Base-by-base conservation (phyloP, 345 rosid species). In the Hypericum androsaemum region DNA sequence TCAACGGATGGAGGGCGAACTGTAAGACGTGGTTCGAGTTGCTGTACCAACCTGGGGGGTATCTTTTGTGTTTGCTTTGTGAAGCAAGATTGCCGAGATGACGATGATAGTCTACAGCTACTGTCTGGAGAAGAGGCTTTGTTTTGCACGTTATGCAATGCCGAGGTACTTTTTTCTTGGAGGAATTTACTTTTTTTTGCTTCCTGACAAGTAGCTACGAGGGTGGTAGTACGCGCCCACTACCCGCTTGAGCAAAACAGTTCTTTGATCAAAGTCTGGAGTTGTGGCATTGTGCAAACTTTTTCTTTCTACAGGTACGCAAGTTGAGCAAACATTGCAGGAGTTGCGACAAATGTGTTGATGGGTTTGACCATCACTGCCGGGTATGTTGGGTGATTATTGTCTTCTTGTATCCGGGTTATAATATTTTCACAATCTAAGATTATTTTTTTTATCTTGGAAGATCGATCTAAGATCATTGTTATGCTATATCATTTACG, bases 351-450 rank as follows among this genome's bases (percentile, higher is more conserved):
- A 90, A 90, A 62, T 90, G 98, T 48, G 86, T 90, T 44, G 96
- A 87, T 74, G 95, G 92, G 67, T 87, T 90, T 77, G 98, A 90
- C 74, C 98, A 90, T 67, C 96, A 90, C 70, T 90, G 98, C 58
- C 84, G 92, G 66, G 96, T 90, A 69, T 73, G 88, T 61, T 52
- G 43, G 37, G 52, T 8, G 13, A 47, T 50, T 38, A 40, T 63
- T 36, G 32, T 52, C 54, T 60, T 46, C 47, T 41, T 38, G 36
- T 56, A 12, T 57, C 42, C n/a, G n/a, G n/a, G n/a, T n/a, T n/a
- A n/a, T n/a, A n/a, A n/a, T n/a, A n/a, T n/a, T n/a, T n/a, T n/a
- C n/a, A n/a, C n/a, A n/a, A n/a, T n/a, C n/a, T n/a, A n/a, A n/a
- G n/a, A n/a, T n/a, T n/a, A n/a, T n/a, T n/a, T n/a, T n/a, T n/a